Conservation (phyloP, 2,329 filamentous ascomycete genomes). For the Neophaeococcomyces mojaviensis region DNA sequence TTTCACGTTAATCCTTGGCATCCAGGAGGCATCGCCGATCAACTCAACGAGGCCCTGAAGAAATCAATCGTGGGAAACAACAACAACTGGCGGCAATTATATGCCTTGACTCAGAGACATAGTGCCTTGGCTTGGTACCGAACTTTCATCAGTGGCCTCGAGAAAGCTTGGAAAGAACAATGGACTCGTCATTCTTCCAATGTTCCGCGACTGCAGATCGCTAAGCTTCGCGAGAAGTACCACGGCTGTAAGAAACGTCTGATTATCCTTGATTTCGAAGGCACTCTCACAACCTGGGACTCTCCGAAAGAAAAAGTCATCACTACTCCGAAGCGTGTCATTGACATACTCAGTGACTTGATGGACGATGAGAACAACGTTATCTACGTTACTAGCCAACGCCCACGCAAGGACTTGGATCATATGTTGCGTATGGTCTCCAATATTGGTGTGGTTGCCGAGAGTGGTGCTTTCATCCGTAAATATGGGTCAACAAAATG, state of each 20-base stretch:
- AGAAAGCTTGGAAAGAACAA: slow-evolving; percentile 74
- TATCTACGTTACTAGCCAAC: slow-evolving; percentile 89
- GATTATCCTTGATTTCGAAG: slow-evolving; percentile 90
- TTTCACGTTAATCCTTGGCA: slow-evolving; percentile 93
- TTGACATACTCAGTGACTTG: slow-evolving; percentile 75
- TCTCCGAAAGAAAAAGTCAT: slow-evolving; percentile 77
- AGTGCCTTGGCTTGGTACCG: slow-evolving; percentile 81
- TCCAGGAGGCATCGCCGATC: slow-evolving; percentile 77
- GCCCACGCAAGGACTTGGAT: slow-evolving; percentile 80
- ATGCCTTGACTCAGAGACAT: slow-evolving; percentile 66
- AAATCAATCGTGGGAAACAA: slow-evolving; percentile 70
- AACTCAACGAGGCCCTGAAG: slow-evolving; percentile 74
- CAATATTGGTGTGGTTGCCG: slow-evolving; percentile 73
- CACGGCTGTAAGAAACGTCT: slow-evolving; percentile 59
- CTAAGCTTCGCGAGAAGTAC: slow-evolving; percentile 59
- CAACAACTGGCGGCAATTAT: slow-evolving; percentile 64
- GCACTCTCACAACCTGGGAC: slow-evolving; percentile 81
- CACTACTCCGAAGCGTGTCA: slow-evolving; percentile 75
- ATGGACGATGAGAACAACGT: slow-evolving; percentile 72
- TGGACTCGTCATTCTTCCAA: slow-evolving; percentile 75
- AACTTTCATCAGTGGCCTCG: slow-evolving; percentile 63
- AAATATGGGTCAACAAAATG: slow-evolving; percentile 59
- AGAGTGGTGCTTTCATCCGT: slow-evolving; percentile 88
- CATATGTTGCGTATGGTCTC: slow-evolving; percentile 72
- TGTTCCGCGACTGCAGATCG: slow-evolving; percentile 73